phyloP scores from a whole-genome alignment of 345 rosid genomes.

The Aegle marmelos region DNA sequence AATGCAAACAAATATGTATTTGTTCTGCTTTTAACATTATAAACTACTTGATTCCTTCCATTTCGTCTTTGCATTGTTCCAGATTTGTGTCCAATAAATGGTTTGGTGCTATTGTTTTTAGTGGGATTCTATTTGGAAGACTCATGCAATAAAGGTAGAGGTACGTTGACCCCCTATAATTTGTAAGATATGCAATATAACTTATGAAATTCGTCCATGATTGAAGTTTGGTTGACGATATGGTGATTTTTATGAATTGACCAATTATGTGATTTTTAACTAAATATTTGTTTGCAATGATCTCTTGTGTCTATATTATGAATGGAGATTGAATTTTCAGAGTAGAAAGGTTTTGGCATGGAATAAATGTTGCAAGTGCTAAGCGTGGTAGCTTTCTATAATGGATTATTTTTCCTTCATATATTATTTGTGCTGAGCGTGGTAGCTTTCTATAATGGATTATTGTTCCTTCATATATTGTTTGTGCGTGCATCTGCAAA shows the following conservation, averaged over 20 bases:
- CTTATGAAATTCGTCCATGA: neutral
- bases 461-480: too few species aligned
- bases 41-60: neutral
- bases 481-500: neutral
- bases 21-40: neutral
- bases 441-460: too few species aligned
- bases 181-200: neutral
- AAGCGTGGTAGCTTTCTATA: neutral
- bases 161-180: neutral
- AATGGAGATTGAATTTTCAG: neutral
- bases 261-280: neutral
- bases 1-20: neutral
- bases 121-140: slow-evolving; percentile 77
- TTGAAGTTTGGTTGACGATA: neutral
- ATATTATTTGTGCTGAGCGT: too few species aligned
- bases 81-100: slow-evolving; percentile 92
- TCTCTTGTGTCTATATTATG: neutral
- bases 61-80: slow-evolving; percentile 18
- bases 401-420: too few species aligned
- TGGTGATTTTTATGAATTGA: neutral
- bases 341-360: neutral
- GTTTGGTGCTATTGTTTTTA: slow-evolving; percentile 79
- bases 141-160: slow-evolving; percentile 21
- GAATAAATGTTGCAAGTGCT: neutral
- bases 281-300: neutral